phyloP scores from a whole-genome alignment of 306 rosid species.

The Inga leiocalycina region DNA sequence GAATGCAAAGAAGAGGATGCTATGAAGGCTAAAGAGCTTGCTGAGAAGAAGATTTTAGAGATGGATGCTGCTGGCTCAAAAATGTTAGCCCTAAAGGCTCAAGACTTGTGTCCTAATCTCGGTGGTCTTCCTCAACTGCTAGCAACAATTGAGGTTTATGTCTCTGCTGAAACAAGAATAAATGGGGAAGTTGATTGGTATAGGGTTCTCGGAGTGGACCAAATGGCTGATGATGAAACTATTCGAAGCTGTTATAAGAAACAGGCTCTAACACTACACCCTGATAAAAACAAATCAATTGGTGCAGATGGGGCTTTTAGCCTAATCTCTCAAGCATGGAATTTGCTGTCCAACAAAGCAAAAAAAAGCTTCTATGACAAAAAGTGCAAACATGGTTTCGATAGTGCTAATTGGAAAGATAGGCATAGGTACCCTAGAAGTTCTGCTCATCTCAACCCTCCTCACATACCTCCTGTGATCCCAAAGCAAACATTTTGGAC shows the following conservation, averaged over 20 bases:
- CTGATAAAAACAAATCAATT: constrained; percentile 87
- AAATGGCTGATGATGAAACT: constrained; percentile 69
- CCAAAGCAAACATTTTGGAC: constrained; percentile 77
- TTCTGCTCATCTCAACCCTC: constrained; percentile 38
- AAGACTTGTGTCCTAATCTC: constrained; percentile 70
- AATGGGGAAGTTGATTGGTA: constrained; percentile 90
- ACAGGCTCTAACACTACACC: constrained; percentile 92
- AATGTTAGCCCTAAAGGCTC: constrained; percentile 89
- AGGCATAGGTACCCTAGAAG: constrained; percentile 30
- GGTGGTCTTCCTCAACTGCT: constrained; percentile 83
- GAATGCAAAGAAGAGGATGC: constrained; percentile 98
- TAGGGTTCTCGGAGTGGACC: constrained; percentile 75
- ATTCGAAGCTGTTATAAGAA: constrained; percentile 79
- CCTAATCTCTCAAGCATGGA: constrained; percentile 90
- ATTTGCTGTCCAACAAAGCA: constrained; percentile 73
- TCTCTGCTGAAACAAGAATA: constrained; percentile 67
- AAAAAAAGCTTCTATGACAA: constrained; percentile 64
- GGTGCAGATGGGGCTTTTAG: constrained; percentile 95
- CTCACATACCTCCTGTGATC: constrained; percentile 26
- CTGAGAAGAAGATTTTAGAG: constrained; percentile 76
- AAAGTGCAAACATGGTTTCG: constrained; percentile 43
- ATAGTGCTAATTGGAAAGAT: constrained; percentile 30
- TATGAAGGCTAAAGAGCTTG: constrained; percentile 74
- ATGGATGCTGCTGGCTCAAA: constrained; percentile 72
- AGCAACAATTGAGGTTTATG: constrained; percentile 77